Percentiles rank a stretch among this genome's conserved stretches.
Conservation (phyloP, 495 filamentous ascomycete species). For the Trichoderma parareesei region DNA sequence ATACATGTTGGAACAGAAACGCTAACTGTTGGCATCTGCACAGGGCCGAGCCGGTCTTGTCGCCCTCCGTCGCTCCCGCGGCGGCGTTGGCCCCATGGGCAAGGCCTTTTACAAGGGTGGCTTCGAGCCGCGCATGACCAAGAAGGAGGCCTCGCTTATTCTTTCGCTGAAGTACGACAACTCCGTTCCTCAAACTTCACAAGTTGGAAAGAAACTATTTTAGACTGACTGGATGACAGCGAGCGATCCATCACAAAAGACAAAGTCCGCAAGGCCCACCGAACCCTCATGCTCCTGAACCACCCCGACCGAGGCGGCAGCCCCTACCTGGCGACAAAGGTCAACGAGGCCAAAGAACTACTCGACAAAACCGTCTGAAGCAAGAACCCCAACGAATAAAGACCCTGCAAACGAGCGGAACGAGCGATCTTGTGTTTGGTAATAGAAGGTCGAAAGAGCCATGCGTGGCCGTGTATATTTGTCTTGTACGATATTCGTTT, state of each 20-base stretch:
- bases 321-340: constrained; percentile 92
- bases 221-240: constrained; percentile 33
- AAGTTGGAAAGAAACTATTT: too few species aligned
- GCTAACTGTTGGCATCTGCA: constrained; percentile 6
- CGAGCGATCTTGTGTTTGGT: neutral
- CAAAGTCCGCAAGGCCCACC: constrained; percentile 90
- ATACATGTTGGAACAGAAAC: neutral
- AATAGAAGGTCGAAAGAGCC: neutral
- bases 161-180: constrained; percentile 72
- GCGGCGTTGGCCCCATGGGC: constrained; percentile 68
- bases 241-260: constrained; percentile 82
- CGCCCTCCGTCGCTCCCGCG: constrained; percentile 74
- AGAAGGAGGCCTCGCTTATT: constrained; percentile 83
- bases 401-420: neutral
- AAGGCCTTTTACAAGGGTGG: constrained; percentile 95
- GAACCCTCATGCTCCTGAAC: constrained; percentile 93
- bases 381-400: neutral
- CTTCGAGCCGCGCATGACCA: constrained; percentile 90
- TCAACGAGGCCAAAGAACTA: constrained; percentile 97
- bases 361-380: constrained; percentile 57
- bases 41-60: constrained; percentile 88
- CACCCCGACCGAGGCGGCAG: constrained; percentile 96
- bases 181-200: too few species aligned
- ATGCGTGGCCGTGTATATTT: neutral
- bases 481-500: constrained; percentile 10